phyloP scores from a whole-genome alignment of 164 flowering plant species.

The Vitis cinerea region DNA sequence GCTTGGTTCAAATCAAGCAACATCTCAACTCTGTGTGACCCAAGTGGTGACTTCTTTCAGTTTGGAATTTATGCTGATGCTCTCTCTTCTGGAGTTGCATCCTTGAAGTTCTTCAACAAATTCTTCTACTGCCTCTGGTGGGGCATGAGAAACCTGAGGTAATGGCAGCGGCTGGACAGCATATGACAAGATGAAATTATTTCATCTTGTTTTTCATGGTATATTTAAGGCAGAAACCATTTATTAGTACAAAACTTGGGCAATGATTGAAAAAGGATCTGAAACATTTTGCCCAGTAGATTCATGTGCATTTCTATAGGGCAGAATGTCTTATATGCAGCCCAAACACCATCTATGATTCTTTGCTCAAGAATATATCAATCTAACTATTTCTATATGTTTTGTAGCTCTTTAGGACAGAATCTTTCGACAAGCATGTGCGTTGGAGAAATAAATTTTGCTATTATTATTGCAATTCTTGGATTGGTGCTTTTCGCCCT shows the following conservation, averaged over 20 bases:
- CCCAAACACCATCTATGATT: neutral
- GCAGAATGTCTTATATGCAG: no score
- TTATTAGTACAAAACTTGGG: neutral
- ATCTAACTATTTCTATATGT: neutral
- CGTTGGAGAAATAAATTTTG: slow-evolving; percentile 40
- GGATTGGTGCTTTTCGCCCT: slow-evolving; percentile 51
- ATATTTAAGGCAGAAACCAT: neutral
- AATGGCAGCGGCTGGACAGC: neutral
- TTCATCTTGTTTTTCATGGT: neutral
- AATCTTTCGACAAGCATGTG: slow-evolving; percentile 38
- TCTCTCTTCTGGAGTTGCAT: slow-evolving; percentile 34
- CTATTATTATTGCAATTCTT: slow-evolving; percentile 35
- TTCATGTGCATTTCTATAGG: no score
- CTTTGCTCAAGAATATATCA: neutral
- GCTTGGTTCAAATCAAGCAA: slow-evolving; percentile 57
- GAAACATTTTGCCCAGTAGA: no score
- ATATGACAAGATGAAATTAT: neutral
- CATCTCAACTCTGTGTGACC: slow-evolving; percentile 42
- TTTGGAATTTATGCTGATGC: slow-evolving; percentile 73
- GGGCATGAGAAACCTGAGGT: slow-evolving; percentile 72
- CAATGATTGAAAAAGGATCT: no score
- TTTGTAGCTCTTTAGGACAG: slow-evolving; percentile 48
- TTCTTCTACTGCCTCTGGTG: slow-evolving; percentile 87
- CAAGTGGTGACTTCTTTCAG: slow-evolving; percentile 27
- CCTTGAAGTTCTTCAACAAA: slow-evolving; percentile 46